These are phyloP conservation scores for Notholithocarpus densiflorus DNA, from an alignment of 306 rosid species.

Conservation along the genomic window DNA sequence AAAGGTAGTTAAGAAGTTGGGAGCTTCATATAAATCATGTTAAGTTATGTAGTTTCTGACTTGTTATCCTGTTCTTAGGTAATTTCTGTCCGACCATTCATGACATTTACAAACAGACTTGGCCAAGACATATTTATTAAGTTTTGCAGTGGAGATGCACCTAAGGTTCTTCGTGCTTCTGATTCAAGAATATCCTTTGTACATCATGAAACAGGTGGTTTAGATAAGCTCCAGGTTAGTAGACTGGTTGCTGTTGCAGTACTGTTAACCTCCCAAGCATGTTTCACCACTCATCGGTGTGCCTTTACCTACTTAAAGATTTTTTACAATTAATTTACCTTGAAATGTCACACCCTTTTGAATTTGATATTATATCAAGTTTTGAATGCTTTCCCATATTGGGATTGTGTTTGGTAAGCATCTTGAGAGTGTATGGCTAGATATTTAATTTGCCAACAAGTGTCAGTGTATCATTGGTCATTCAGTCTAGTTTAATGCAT, in stretches of 20 bases:
- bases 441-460: neutral
- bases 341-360: neutral
- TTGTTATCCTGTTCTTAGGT: constrained; percentile 47
- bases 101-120: constrained; percentile 93
- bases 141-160: constrained; percentile 72
- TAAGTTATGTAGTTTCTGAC: constrained; percentile 2
- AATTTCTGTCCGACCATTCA: constrained; percentile 73
- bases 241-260: neutral
- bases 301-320: neutral
- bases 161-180: constrained; percentile 69
- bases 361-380: neutral
- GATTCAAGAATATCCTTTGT: constrained; percentile 80
- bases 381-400: neutral
- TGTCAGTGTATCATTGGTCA: too few relatives aligned
- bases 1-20: constrained; percentile 54
- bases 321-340: constrained; percentile 5
- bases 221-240: constrained; percentile 84
- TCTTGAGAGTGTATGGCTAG: too few relatives aligned
- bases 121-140: constrained; percentile 76
- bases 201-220: constrained; percentile 44
- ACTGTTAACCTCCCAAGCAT: neutral
- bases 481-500: too few relatives aligned
- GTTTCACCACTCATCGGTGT: constrained; percentile 9
- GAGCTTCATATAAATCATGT: constrained; percentile 15
- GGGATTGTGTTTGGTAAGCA: neutral